A percentile compares a stretch with the other conserved stretches of the same genome.
phyloP scores from a whole-genome alignment of 306 rosid genomes.

The Parietaria judaica region DNA sequence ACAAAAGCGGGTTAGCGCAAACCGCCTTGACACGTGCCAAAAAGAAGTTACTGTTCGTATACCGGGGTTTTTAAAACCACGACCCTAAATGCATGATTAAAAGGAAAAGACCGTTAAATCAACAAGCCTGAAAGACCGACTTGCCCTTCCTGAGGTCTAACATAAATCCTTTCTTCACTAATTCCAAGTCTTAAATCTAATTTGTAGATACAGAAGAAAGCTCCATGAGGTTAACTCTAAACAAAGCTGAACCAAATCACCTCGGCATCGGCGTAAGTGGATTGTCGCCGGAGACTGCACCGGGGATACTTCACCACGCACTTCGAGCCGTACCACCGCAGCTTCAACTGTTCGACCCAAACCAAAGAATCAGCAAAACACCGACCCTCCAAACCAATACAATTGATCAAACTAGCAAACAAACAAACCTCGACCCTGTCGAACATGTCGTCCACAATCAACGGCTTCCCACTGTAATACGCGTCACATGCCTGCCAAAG shows the following conservation, averaged over 20 bases:
- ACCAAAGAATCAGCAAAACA: not conserved
- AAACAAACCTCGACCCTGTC: slow-evolving; percentile 72
- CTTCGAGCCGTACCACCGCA: slow-evolving; percentile 73
- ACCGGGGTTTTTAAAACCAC: too few species aligned
- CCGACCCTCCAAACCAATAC: not conserved
- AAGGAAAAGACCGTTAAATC: too few species aligned
- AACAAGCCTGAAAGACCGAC: too few species aligned
- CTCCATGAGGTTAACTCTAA: not conserved
- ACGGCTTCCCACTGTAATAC: slow-evolving; percentile 81
- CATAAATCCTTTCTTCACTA: too few species aligned
- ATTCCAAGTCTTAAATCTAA: not conserved
- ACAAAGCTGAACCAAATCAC: slow-evolving; percentile 24
- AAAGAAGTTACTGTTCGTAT: too few species aligned
- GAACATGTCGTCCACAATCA: slow-evolving; percentile 93
- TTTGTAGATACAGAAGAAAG: not conserved
- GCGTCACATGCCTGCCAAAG: slow-evolving; percentile 66
- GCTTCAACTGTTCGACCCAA: slow-evolving; percentile 46
- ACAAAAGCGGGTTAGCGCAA: too few species aligned
- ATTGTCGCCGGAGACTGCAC: slow-evolving; percentile 80
- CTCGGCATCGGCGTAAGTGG: slow-evolving; percentile 85
- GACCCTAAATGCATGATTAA: too few species aligned
- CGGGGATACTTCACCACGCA: slow-evolving; percentile 79
- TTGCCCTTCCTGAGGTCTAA: too few species aligned
- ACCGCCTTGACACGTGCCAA: too few species aligned
- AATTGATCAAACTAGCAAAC: not conserved